phyloP scores from a whole-genome alignment of 163 green algal species.

The Prototheca wickerhamii region DNA sequence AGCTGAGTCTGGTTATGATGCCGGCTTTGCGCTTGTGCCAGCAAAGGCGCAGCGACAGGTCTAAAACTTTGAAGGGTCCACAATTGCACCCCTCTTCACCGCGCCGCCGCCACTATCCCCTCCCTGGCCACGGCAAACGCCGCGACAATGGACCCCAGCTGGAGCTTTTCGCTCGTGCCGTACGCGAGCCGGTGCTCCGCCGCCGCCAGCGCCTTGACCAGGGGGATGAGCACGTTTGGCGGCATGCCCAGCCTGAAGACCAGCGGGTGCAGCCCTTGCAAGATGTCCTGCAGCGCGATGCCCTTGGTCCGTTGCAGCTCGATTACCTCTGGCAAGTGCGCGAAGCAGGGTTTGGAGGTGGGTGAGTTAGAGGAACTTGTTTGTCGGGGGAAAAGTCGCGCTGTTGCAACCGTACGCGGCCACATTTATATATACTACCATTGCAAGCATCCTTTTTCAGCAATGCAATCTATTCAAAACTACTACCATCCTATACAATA shows the following conservation, averaged over 20 bases:
- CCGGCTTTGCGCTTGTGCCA: too few species aligned
- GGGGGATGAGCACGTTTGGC: conserved; percentile 34
- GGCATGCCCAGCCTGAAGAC: conserved; percentile 76
- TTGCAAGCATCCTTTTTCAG: too few species aligned
- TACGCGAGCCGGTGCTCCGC: conserved; percentile 81
- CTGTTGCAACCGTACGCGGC: too few species aligned
- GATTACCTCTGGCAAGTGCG: conserved; percentile 30
- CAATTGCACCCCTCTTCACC: too few species aligned
- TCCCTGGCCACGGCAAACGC: conserved; percentile 66
- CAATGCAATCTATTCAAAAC: too few species aligned
- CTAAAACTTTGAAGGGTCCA: too few species aligned
- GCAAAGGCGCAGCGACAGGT: too few species aligned
- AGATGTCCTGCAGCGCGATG: conserved; percentile 86
- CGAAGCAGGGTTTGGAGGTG: too few species aligned
- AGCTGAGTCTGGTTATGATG: background rate
- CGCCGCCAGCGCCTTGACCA: conserved; percentile 77
- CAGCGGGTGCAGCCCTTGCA: conserved; percentile 81
- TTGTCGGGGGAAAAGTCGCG: background rate
- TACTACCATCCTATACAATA: too few species aligned
- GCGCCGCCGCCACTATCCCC: conserved; percentile 47
- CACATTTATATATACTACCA: too few species aligned
- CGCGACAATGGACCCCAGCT: conserved; percentile 76
- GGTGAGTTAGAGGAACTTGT: too few species aligned
- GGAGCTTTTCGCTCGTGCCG: conserved; percentile 77
- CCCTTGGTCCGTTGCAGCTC: conserved; percentile 69